Evolutionary conservation across 352 stramenopile species (phyloP).

Genomic region (Phytophthora palmivora): DNA sequence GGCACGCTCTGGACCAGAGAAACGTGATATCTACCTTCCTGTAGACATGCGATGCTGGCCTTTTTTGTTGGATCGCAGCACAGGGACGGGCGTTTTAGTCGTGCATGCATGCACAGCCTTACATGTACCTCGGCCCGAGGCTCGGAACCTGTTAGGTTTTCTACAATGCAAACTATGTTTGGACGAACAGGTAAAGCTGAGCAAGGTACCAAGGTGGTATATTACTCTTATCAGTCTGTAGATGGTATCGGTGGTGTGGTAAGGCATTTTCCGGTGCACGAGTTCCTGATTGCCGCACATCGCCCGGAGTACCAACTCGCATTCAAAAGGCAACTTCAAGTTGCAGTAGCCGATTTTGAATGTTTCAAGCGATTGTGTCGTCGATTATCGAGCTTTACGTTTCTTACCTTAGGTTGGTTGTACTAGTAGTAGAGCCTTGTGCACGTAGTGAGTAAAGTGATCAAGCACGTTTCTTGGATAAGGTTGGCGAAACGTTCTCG

Average conservation of each 20-base stretch:
- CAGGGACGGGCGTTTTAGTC: constrained; percentile 22
- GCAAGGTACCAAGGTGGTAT: background rate
- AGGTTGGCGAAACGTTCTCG: background rate
- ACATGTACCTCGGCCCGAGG: constrained; percentile 9
- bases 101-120: constrained; percentile 18
- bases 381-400: background rate
- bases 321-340: constrained; percentile 40
- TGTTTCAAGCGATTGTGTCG: background rate
- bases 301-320: constrained; percentile 1
- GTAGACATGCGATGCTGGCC: constrained; percentile 19
- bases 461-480: background rate
- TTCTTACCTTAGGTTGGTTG: no score
- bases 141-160: background rate
- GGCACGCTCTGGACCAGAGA: constrained; percentile 15
- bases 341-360: constrained; percentile 6
- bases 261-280: constrained; percentile 1
- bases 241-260: background rate
- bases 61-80: constrained; percentile 29
- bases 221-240: background rate
- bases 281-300: constrained; percentile 9
- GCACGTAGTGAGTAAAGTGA: no score
- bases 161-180: constrained; percentile 1
- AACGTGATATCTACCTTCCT: background rate
- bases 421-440: no score
- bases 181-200: constrained; percentile 11